Percentiles rank a stretch among this genome's conserved stretches.
phyloP scores from a whole-genome alignment of 1,284 basidiomycete species.

The Ceratobasidium sp. region DNA sequence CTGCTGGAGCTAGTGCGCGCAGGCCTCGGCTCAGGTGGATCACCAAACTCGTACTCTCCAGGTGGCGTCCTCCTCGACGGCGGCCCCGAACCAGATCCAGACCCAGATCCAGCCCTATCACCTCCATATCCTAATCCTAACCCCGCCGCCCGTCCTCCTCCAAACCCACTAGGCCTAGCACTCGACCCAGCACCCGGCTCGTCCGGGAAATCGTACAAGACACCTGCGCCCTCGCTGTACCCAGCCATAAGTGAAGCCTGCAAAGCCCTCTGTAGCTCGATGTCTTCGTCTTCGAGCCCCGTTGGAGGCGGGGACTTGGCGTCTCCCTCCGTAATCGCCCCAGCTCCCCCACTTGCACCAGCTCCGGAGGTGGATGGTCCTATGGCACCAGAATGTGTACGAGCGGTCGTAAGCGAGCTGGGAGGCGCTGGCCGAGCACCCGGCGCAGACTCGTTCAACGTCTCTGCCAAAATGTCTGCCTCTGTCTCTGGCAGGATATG shows the following conservation, averaged over 20 bases:
- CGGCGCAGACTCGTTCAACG: slow-evolving; percentile 64
- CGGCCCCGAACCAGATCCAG: not conserved
- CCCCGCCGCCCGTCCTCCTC: slow-evolving; percentile 13
- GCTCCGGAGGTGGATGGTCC: not conserved
- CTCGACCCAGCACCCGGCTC: slow-evolving; percentile 12
- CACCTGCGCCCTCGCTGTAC: slow-evolving; percentile 1
- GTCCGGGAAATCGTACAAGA: slow-evolving; percentile 21
- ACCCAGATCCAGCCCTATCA: not conserved
- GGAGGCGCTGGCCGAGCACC: slow-evolving; percentile 42
- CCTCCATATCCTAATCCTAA: slow-evolving; percentile 38
- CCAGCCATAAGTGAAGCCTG: slow-evolving; percentile 70
- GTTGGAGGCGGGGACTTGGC: slow-evolving; percentile 47
- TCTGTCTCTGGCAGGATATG: slow-evolving; percentile 67
- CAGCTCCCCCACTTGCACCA: not conserved
- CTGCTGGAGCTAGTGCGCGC: not conserved
- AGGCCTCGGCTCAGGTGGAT: too few relatives aligned
- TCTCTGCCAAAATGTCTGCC: slow-evolving; percentile 71
- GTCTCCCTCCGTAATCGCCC: not conserved
- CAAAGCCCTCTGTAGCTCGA: slow-evolving; percentile 84
- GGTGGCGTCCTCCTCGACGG: too few relatives aligned
- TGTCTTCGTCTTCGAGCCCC: slow-evolving; percentile 82
- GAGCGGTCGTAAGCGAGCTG: not conserved
- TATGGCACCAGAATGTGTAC: slow-evolving; percentile 1
- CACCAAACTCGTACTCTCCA: too few relatives aligned
- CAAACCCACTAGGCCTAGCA: too few relatives aligned